phyloP scores from a whole-genome alignment of 768 basidiomycete species.

The Boletus bicolor region DNA sequence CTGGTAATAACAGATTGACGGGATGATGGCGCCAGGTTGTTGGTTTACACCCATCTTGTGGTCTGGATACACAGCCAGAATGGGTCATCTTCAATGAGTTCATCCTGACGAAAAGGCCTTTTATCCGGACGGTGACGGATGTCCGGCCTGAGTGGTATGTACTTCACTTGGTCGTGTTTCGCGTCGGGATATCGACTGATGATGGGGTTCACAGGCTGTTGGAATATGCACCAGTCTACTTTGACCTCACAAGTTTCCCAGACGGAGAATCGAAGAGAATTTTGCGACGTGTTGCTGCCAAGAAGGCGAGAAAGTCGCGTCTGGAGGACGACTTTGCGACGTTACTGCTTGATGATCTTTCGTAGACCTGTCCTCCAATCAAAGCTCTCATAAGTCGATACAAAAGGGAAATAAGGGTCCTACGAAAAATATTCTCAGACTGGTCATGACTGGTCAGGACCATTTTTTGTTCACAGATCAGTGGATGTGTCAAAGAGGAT shows the following conservation, averaged over 20 bases:
- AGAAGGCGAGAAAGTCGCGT: constrained; percentile 44
- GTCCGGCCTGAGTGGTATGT: constrained; percentile 82
- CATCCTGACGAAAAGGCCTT: constrained; percentile 83
- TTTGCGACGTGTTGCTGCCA: constrained; percentile 52
- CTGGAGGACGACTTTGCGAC: too few species aligned
- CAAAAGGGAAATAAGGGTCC: too few species aligned
- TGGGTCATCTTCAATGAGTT: constrained; percentile 96
- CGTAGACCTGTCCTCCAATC: too few species aligned
- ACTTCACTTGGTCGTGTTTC: background rate
- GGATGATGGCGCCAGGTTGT: constrained; percentile 11
- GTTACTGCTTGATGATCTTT: too few species aligned
- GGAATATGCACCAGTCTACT: constrained; percentile 64
- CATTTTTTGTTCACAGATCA: too few species aligned
- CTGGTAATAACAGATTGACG: background rate
- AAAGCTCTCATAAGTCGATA: too few species aligned
- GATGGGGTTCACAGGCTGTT: constrained; percentile 46
- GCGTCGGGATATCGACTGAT: background rate
- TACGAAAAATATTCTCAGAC: too few species aligned
- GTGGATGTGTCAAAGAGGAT: constrained; percentile 10
- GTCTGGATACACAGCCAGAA: constrained; percentile 81
- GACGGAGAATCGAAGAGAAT: constrained; percentile 72
- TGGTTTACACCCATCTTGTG: constrained; percentile 73
- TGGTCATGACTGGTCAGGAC: too few species aligned
- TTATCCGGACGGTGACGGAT: constrained; percentile 89
- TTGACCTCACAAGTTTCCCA: constrained; percentile 60